phyloP scores from a whole-genome alignment of 805 yeast species.

The Scheffersomyces amazonensis region DNA sequence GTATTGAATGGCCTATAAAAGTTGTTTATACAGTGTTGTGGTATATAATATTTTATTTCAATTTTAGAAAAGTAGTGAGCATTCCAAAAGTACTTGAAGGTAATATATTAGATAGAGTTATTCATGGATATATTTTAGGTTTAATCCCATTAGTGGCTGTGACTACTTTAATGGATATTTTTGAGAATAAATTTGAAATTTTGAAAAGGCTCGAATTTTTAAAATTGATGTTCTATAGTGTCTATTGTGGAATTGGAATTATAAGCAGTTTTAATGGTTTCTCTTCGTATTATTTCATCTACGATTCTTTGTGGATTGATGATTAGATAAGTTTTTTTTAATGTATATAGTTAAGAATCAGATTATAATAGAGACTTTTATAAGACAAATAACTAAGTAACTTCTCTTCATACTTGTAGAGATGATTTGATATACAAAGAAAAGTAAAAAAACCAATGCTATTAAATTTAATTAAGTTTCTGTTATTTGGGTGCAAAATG shows the following conservation, averaged over 20 bases:
- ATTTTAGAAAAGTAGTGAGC: slow-evolving; percentile 67
- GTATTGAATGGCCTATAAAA: slow-evolving; percentile 79
- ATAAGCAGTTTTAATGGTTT: slow-evolving; percentile 84
- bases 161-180: slow-evolving; percentile 44
- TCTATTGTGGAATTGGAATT: slow-evolving; percentile 84
- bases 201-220: slow-evolving; percentile 67
- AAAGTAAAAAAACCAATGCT: no score
- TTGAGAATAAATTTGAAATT: slow-evolving; percentile 51
- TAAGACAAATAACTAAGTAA: no score
- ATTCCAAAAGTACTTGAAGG: slow-evolving; percentile 41
- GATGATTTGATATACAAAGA: not conserved
- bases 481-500: no score
- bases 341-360: not conserved
- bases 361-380: no score
- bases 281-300: slow-evolving; percentile 84
- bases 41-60: slow-evolving; percentile 73
- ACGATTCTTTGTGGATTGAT: slow-evolving; percentile 50
- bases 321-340: no score
- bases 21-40: slow-evolving; percentile 76
- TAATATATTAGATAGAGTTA: slow-evolving; percentile 61
- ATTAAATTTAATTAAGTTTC: no score
- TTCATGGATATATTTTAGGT: slow-evolving; percentile 64
- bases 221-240: slow-evolving; percentile 77
- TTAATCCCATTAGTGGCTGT: slow-evolving; percentile 59
- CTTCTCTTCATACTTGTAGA: no score